Percentiles rank a stretch among this genome's conserved stretches.
Evolutionary conservation across 2,329 filamentous ascomycete genomes (phyloP).

Genomic region (Nigrospora osmanthi): DNA sequence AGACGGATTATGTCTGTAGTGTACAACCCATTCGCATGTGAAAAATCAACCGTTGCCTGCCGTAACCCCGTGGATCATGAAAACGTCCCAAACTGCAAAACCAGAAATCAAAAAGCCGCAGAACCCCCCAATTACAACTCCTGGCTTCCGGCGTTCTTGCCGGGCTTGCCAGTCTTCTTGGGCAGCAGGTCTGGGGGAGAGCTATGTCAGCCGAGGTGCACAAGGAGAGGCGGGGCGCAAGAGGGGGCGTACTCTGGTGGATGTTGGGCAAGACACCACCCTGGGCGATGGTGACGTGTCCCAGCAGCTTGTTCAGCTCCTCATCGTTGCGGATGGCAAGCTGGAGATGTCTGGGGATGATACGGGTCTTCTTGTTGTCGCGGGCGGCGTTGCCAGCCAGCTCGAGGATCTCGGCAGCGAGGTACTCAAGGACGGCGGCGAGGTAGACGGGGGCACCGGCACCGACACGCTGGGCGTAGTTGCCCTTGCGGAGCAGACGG

Average conservation of each 20-base stretch:
- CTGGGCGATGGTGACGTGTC: constrained; percentile 94
- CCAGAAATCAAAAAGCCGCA: constrained; percentile 51
- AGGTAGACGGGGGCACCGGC: constrained; percentile 96
- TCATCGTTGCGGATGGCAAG: constrained; percentile 99
- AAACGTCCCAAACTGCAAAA: constrained; percentile 59
- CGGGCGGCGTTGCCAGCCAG: constrained; percentile 96
- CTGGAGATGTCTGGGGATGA: constrained; percentile 97
- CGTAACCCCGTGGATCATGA: constrained; percentile 76
- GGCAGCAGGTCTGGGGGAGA: constrained; percentile 74
- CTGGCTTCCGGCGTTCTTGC: constrained; percentile 79
- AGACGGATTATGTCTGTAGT: constrained; percentile 47
- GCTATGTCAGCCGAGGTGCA: constrained; percentile 26
- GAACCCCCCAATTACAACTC: constrained; percentile 66
- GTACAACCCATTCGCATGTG: constrained; percentile 51
- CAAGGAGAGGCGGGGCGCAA: constrained; percentile 5
- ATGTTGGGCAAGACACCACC: constrained; percentile 97
- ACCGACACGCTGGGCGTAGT: constrained; percentile 99
- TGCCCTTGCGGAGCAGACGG: constrained; percentile 96
- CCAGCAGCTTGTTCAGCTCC: constrained; percentile 98
- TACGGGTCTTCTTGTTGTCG: constrained; percentile 99
- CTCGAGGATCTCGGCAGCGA: constrained; percentile 97
- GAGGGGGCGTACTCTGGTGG: constrained; percentile 73
- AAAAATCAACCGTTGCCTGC: constrained; percentile 63
- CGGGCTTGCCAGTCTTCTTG: constrained; percentile 96
- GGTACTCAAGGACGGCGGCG: constrained; percentile 94